Base-by-base conservation (phyloP, 305 asterid genomes). In the Rubia tinctorum region DNA sequence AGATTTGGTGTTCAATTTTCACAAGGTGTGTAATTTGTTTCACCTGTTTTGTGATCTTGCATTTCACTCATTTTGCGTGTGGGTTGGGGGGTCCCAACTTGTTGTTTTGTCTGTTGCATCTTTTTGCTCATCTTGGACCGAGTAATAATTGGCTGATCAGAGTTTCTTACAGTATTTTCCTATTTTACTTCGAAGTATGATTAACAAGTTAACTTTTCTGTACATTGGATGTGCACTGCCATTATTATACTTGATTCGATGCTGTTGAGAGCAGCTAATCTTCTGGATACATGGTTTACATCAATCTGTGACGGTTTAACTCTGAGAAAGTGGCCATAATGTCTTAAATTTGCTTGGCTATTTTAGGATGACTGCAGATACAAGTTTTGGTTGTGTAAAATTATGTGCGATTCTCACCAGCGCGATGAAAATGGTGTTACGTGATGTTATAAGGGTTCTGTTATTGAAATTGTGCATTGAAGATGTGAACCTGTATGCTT, bases 1-100 rank as follows among this genome's bases (percentile, higher is more conserved):
- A 42, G 99, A 94, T 83, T 79, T 94, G 73, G 97, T 94, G n/a
- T 94, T 91, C 81, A 94, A 94, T 79, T 91, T 94, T 85, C 99
- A 94, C 86, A 94, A 94, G 97, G 99, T 94, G 81, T 70, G 88
- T 59, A 68, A n/a, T 55, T 61, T 62, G 60, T 30, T 14, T 59
- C 7, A 0, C 63, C 69, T 42, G 12, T 12, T 34, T 6, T 44
- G 63, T 44, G 42, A 44, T 74, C 40, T 39, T 18, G 44, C 43
- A 43, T 43, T 58, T 43, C 3, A 0, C 14, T 65, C 12, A 2
- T 51, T 18, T 55, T 23, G 22, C 39, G 40, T 18, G 39, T 64
- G 61, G 7, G 27, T 49, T 60, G 34, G 6, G n/a, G n/a, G n/a
- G 8, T 34, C 20, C 17, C 12, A 9, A 37, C 42, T 10, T 34